phyloP scores from a whole-genome alignment of 331 rosid species.

The Pyrus hybrid region DNA sequence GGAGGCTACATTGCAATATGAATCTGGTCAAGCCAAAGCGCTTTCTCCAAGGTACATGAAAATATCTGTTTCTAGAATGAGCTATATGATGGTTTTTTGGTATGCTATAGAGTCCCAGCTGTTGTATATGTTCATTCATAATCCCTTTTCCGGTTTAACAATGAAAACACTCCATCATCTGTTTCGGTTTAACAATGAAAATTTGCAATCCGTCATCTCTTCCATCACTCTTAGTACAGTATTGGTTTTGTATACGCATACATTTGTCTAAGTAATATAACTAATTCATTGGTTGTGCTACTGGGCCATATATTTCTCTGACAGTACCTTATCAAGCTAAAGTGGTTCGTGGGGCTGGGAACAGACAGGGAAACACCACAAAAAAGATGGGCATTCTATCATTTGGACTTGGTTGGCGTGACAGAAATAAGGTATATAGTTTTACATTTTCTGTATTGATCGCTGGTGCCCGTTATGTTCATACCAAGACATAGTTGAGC shows the following conservation, averaged over 20 bases:
- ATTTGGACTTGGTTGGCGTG: slow-evolving; percentile 83
- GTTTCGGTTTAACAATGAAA: not conserved
- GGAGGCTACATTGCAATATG: slow-evolving; percentile 82
- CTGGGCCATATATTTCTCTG: not conserved
- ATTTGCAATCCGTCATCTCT: not conserved
- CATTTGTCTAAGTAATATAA: not conserved
- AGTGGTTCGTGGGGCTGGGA: slow-evolving; percentile 32
- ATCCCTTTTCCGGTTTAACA: not conserved
- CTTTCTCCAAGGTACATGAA: slow-evolving; percentile 60
- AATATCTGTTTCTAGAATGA: not conserved
- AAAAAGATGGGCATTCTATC: slow-evolving; percentile 47
- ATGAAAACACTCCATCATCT: not conserved
- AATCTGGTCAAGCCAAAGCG: slow-evolving; percentile 88
- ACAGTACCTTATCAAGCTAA: not conserved
- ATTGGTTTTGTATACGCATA: not conserved
- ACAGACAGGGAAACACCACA: slow-evolving; percentile 34
- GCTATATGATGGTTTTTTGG: not conserved
- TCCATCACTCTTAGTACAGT: not conserved
- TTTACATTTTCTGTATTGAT: not conserved
- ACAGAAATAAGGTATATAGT: slow-evolving; percentile 58
- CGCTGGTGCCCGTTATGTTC: not conserved
- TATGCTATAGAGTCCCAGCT: not conserved
- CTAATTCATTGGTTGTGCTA: not conserved
- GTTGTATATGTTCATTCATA: not conserved
- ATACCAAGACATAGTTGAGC: not conserved